A percentile compares a stretch with the other conserved stretches of the same genome.
Evolutionary conservation across 2,329 filamentous ascomycete genomes (phyloP).

Genomic region (Epichloe gansuensis): DNA sequence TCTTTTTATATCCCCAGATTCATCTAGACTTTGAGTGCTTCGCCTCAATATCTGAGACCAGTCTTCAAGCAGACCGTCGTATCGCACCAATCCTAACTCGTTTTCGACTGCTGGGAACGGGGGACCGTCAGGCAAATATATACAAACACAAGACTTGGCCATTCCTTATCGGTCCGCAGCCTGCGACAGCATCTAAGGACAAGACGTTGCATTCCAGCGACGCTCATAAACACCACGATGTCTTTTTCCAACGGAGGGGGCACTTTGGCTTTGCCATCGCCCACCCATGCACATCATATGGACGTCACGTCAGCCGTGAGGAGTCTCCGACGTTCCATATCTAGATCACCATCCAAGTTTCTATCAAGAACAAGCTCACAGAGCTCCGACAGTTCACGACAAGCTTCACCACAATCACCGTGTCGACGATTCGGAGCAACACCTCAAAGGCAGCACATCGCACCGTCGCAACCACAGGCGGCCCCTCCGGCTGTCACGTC

Average conservation of each 20-base stretch:
- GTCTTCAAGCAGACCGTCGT: background rate
- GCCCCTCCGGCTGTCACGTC: conserved; percentile 22
- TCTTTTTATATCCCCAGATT: background rate
- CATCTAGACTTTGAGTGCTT: background rate
- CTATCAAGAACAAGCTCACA: conserved; percentile 39
- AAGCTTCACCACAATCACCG: conserved; percentile 37
- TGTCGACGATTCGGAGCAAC: conserved; percentile 30
- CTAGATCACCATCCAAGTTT: conserved; percentile 88
- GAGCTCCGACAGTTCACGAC: conserved; percentile 34
- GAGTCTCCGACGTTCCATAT: conserved; percentile 75
- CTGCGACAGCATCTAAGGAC: conserved; percentile 11
- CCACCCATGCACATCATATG: conserved; percentile 69
- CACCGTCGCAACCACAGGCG: conserved; percentile 20
- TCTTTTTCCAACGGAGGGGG: conserved; percentile 51
- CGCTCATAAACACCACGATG: conserved; percentile 28
- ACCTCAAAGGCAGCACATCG: conserved; percentile 21
- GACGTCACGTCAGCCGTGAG: conserved; percentile 72
- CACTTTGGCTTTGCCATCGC: conserved; percentile 76
- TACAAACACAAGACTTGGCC: conserved; percentile 4
- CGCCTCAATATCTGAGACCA: background rate
- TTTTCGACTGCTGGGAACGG: background rate
- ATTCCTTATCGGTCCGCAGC: conserved; percentile 16
- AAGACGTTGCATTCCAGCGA: conserved; percentile 16
- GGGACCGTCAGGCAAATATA: background rate
- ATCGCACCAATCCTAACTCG: background rate